Evolutionary conservation across 257 asterid genomes (phyloP).

Genomic region (Thymus mandschuricus): DNA sequence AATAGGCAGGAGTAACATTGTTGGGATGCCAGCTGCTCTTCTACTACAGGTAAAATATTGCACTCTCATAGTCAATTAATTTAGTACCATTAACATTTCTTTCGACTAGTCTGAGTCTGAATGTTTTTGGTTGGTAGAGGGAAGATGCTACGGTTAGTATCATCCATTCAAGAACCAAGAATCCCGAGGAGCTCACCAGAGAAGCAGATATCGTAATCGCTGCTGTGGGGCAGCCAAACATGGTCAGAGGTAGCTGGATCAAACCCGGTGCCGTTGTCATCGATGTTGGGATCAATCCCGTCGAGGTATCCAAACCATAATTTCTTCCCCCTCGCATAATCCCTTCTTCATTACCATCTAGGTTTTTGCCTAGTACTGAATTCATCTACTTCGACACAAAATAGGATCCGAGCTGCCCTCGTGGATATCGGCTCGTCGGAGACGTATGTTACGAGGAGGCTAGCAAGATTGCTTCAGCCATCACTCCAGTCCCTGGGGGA

Average conservation of each 20-base stretch:
- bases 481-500: constrained; percentile 97
- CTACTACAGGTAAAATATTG: constrained; percentile 68
- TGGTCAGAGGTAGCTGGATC: constrained; percentile 96
- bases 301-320: constrained; percentile 52
- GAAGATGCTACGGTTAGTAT: constrained; percentile 91
- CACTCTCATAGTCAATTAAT: neutral
- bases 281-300: constrained; percentile 89
- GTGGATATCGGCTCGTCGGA: constrained; percentile 85
- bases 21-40: constrained; percentile 91
- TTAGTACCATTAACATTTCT: neutral
- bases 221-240: constrained; percentile 84
- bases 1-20: constrained; percentile 92
- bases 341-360: neutral
- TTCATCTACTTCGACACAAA: constrained; percentile 1
- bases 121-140: constrained; percentile 47
- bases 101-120: constrained; percentile 4
- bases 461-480: constrained; percentile 84
- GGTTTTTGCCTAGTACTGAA: neutral
- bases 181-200: constrained; percentile 76
- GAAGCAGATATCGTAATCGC: constrained; percentile 85
- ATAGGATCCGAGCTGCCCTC: constrained; percentile 67
- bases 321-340: neutral
- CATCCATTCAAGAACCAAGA: constrained; percentile 84
- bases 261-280: constrained; percentile 89
- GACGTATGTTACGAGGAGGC: constrained; percentile 96